These are phyloP conservation scores for Yamadazyma kitorensis DNA, from an alignment of 805 yeast species.

Conservation along the genomic window DNA sequence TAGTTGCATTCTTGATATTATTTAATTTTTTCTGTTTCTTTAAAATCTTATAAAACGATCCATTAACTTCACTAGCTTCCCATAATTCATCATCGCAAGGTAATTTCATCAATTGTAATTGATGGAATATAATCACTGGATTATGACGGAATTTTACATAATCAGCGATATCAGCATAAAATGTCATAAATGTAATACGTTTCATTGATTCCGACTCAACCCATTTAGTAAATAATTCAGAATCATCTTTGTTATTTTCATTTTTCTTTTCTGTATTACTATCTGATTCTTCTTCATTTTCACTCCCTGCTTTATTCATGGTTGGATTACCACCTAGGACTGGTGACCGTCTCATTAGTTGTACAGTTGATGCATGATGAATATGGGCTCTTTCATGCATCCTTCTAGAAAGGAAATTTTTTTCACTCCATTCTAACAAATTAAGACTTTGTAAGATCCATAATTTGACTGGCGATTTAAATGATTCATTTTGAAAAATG, in stretches of 20 bases:
- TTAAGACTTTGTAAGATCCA: slow-evolving; percentile 77
- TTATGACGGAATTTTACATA: slow-evolving; percentile 78
- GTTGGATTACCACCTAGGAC: slow-evolving; percentile 69
- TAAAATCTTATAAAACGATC: slow-evolving; percentile 36
- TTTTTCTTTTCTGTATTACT: slow-evolving; percentile 11
- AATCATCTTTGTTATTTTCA: slow-evolving; percentile 23
- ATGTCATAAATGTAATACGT: slow-evolving; percentile 76
- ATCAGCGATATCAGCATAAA: slow-evolving; percentile 76
- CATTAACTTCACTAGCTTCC: slow-evolving; percentile 38
- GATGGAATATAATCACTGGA: slow-evolving; percentile 38
- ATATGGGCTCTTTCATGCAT: slow-evolving; percentile 81
- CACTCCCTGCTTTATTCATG: slow-evolving; percentile 16
- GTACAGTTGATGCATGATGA: slow-evolving; percentile 86
- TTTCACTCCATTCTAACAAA: slow-evolving; percentile 76
- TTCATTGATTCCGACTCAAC: slow-evolving; percentile 77
- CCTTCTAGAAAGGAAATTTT: slow-evolving; percentile 62
- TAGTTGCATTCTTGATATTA: no score
- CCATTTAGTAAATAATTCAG: slow-evolving; percentile 58
- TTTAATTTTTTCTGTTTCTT: slow-evolving; percentile 31
- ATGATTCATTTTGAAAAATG: slow-evolving; percentile 67
- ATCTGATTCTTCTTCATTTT: slow-evolving; percentile 35
- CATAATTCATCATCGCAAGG: slow-evolving; percentile 41
- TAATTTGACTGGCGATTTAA: slow-evolving; percentile 70
- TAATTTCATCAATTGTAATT: slow-evolving; percentile 36
- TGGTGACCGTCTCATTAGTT: slow-evolving; percentile 71